Base-by-base conservation (phyloP, 2,329 filamentous ascomycete species). In the Alternaria brassicicola region DNA sequence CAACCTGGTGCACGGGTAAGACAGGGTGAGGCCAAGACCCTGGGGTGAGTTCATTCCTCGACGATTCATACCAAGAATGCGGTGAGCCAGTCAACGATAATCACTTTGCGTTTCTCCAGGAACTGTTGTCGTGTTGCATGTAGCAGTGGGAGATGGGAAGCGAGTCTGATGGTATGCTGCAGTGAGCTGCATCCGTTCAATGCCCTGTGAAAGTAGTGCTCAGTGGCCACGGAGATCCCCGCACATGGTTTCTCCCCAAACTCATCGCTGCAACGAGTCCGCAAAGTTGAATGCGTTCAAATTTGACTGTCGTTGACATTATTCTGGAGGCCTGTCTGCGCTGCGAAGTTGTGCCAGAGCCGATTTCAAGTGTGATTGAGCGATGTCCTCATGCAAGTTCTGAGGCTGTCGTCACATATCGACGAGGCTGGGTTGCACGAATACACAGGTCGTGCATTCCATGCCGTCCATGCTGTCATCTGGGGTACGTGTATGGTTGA, bases 111-210 rank as follows among this genome's bases (percentile, higher is more conserved):
- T 38, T 43, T 26, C 43, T 45, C 59, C 55, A 35, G 41, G 23
- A 13, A 26, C 55, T 12, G 23, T 64, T 45, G 25, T 57, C 25
- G 33, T 57, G 60, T 36, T 36, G 42, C 21, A 52, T 26, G 47
- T 50, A 57, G 19, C 35, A 52, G 42, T 19, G 39, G 21, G 47
- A 42, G 5, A 39, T 41, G 23, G 57, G 55, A 28, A 51, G 63
- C 49, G 51, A 51, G 41, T 61, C 58, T 49, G 52, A 42, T 39
- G 57, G 61, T 21, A 55, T 57, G 62, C 61, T 63, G 42, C 64
- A 63, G 43, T 31, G 33, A 48, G 33, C 43, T 55, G 57, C 25
- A 23, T 42, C 43, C 31, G 26, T 33, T 46, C 21, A 17, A 23
- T n/a, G 19, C 30, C 33, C 39, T 39, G 52, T 50, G 41, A 35